These are phyloP conservation scores for Conoideocrella luteorostrata DNA, from an alignment of 2,329 filamentous ascomycete genomes.

Conservation along the genomic window DNA sequence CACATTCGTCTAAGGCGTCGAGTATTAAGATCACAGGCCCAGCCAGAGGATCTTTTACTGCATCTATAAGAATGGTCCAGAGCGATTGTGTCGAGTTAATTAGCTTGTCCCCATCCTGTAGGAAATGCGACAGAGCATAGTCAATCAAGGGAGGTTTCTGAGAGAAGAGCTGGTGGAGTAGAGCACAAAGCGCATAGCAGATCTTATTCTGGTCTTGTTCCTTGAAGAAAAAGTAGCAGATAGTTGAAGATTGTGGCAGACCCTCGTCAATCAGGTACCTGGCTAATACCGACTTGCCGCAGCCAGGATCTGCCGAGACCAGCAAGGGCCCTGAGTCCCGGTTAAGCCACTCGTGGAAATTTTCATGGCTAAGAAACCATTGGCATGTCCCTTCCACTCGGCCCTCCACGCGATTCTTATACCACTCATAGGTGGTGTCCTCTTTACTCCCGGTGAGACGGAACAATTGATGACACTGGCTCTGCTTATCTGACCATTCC, in stretches of 20 bases:
- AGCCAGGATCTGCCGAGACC: constrained; percentile 33
- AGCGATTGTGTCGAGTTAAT: background rate
- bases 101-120: background rate
- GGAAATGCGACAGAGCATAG: background rate
- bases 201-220: constrained; percentile 1
- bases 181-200: constrained; percentile 3
- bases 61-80: background rate
- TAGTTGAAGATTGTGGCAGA: constrained; percentile 15
- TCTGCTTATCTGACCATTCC: too few species aligned
- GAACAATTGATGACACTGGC: too few species aligned
- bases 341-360: constrained; percentile 23
- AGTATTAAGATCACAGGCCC: background rate
- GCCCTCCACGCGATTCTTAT: too few species aligned
- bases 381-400: too few species aligned
- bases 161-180: background rate
- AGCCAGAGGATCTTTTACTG: background rate
- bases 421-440: too few species aligned
- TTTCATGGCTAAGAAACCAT: constrained; percentile 26
- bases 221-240: constrained; percentile 22
- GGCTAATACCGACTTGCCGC: constrained; percentile 32
- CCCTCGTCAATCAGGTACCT: constrained; percentile 9
- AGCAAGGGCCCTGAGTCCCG: constrained; percentile 22
- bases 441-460: too few species aligned
- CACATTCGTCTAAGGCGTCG: too few species aligned
- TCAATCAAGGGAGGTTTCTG: background rate